Conservation (phyloP, 805 yeast genomes). For the Wickerhamiella cacticola region DNA sequence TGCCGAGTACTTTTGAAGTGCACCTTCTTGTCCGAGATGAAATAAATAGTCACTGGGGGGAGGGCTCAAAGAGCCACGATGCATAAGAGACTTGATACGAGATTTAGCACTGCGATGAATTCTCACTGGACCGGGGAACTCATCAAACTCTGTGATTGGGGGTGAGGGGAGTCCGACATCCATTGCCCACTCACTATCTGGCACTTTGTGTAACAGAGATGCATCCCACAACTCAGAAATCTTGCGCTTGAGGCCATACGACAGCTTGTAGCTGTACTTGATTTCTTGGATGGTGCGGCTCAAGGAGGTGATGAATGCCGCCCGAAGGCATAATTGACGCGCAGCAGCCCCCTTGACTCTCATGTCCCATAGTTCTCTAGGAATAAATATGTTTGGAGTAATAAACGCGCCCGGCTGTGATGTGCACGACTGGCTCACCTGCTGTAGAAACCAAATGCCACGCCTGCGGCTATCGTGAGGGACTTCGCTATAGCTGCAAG, state of each 20-base stretch:
- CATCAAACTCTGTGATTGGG: not conserved
- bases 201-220: not conserved
- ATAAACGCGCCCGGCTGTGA: slow-evolving; percentile 13
- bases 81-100: slow-evolving; percentile 1
- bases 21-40: not conserved
- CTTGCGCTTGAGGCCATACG: not conserved
- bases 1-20: slow-evolving; percentile 5
- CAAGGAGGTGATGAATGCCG: slow-evolving; percentile 6
- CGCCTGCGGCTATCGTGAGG: slow-evolving; percentile 4
- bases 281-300: slow-evolving; percentile 7
- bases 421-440: slow-evolving; percentile 4
- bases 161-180: slow-evolving; percentile 3
- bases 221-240: not conserved
- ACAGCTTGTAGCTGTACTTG: slow-evolving; percentile 3
- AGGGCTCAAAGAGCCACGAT: slow-evolving; percentile 1
- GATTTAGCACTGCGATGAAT: slow-evolving; percentile 1
- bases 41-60: slow-evolving; percentile 1
- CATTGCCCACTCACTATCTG: not conserved
- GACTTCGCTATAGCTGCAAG: not conserved
- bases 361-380: slow-evolving; percentile 10
- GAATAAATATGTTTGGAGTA: slow-evolving; percentile 10
- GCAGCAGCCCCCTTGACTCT: not conserved
- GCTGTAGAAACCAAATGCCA: slow-evolving; percentile 13
- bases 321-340: slow-evolving; percentile 7
- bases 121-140: slow-evolving; percentile 10